These are phyloP conservation scores for Coemansia sp. DNA, from an alignment of 192 early-diverging fungal species.

Conservation along the genomic window DNA sequence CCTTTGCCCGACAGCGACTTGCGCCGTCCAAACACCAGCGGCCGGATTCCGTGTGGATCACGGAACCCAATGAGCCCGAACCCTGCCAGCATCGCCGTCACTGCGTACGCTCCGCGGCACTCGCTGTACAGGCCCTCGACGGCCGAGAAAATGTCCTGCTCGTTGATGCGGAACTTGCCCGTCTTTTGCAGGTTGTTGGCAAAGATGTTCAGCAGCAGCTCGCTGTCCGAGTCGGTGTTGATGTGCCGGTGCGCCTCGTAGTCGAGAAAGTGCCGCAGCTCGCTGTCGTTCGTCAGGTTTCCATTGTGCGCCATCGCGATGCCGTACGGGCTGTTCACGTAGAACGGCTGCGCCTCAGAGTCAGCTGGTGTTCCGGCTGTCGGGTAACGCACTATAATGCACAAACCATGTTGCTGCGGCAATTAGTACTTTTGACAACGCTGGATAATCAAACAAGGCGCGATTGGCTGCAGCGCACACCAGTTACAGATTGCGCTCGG, in stretches of 20 bases:
- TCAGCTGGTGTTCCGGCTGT: constrained; percentile 95
- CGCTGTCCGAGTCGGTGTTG: constrained; percentile 99
- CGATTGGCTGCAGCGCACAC: background rate
- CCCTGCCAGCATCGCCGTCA: constrained; percentile 95
- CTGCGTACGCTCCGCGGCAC: constrained; percentile 92
- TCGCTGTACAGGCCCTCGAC: constrained; percentile 79
- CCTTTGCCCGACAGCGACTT: constrained; percentile 59
- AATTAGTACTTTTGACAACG: background rate
- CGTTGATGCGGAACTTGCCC: constrained; percentile 95
- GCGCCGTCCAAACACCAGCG: constrained; percentile 89
- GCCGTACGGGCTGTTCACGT: constrained; percentile 99
- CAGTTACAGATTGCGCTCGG: too few species aligned
- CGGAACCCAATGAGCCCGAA: constrained; percentile 95
- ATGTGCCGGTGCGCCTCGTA: constrained; percentile 97
- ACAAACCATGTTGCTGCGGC: background rate
- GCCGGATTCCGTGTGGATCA: constrained; percentile 96
- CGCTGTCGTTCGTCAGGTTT: constrained; percentile 92
- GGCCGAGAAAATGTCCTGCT: constrained; percentile 97
- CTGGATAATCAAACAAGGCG: background rate
- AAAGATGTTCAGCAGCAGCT: constrained; percentile 96
- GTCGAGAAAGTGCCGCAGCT: constrained; percentile 88
- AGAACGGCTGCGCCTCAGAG: constrained; percentile 99
- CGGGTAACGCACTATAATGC: constrained; percentile 88
- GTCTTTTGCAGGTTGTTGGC: constrained; percentile 97
- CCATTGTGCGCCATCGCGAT: constrained; percentile 97